Percentiles rank a stretch among this genome's conserved stretches.
Conservation (phyloP, 306 rosid species). For the Psophocarpus tetragonolobus region DNA sequence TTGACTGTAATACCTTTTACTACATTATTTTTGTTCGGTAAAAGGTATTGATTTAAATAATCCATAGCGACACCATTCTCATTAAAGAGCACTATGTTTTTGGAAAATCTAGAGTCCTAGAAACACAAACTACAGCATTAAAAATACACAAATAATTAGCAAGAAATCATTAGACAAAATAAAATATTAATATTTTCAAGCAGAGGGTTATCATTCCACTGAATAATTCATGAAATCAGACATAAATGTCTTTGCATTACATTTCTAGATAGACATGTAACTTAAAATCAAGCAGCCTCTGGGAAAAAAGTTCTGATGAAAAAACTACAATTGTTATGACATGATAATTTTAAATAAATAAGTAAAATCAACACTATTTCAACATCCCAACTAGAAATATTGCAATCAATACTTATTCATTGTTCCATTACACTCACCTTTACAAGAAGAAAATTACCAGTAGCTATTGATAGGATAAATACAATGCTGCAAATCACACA, state of each 20-base stretch:
- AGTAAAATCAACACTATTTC: slow-evolving; percentile 12
- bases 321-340: background rate
- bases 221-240: background rate
- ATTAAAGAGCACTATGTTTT: background rate
- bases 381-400: background rate
- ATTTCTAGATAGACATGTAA: background rate
- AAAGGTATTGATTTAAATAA: background rate
- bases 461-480: slow-evolving; percentile 72
- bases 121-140: background rate
- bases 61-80: background rate
- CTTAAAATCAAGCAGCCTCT: slow-evolving; percentile 9
- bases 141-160: background rate
- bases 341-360: slow-evolving; percentile 17
- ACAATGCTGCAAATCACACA: slow-evolving; percentile 56
- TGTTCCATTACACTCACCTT: slow-evolving; percentile 60
- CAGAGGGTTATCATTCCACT: background rate
- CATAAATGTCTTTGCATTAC: background rate
- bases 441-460: slow-evolving; percentile 71
- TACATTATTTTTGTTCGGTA: background rate
- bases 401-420: slow-evolving; percentile 10
- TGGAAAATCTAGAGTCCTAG: background rate
- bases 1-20: background rate
- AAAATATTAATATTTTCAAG: background rate
- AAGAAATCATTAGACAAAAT: background rate
- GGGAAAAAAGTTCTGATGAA: background rate